Evolutionary conservation across 371 early-diverging fungal genomes (phyloP).

Genomic region (Syncephalastrum racemosum): DNA sequence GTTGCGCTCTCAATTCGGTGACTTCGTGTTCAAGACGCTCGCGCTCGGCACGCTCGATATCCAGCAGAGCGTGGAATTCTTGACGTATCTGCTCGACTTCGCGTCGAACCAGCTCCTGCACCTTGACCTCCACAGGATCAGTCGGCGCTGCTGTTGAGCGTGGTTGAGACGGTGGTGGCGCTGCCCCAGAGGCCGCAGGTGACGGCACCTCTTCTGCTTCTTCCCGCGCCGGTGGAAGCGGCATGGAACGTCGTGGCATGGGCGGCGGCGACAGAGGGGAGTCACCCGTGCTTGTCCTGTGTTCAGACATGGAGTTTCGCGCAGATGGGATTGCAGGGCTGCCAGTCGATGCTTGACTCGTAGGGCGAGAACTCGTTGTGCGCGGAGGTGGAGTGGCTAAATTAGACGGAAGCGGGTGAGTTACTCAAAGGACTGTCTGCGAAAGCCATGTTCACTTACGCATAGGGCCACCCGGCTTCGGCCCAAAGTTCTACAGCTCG

Average conservation of each 20-base stretch:
- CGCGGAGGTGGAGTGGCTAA: conserved; percentile 21
- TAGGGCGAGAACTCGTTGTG: conserved; percentile 11
- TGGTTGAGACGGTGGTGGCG: neutral
- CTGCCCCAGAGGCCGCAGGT: neutral
- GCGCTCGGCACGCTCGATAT: conserved; percentile 7
- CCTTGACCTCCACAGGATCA: conserved; percentile 37
- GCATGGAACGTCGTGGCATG: conserved; percentile 40
- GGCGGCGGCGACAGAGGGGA: conserved; percentile 22
- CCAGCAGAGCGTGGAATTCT: conserved; percentile 5
- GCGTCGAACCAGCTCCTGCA: conserved; percentile 38
- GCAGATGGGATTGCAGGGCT: neutral
- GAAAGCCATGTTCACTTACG: neutral
- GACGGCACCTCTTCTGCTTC: neutral
- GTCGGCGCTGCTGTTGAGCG: neutral
- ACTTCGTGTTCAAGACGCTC: conserved; percentile 8
- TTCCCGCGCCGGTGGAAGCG: conserved; percentile 14
- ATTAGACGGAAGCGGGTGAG: neutral
- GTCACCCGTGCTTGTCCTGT: conserved; percentile 4
- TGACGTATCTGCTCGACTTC: conserved; percentile 33
- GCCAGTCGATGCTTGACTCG: conserved; percentile 12
- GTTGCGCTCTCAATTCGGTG: too few relatives aligned
- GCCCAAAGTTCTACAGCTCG: conserved; percentile 5
- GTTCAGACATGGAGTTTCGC: conserved; percentile 4
- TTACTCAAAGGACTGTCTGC: neutral
- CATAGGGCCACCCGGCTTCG: conserved; percentile 3